Conservation (phyloP, 306 rosid genomes). For the Vigna unguiculata region DNA sequence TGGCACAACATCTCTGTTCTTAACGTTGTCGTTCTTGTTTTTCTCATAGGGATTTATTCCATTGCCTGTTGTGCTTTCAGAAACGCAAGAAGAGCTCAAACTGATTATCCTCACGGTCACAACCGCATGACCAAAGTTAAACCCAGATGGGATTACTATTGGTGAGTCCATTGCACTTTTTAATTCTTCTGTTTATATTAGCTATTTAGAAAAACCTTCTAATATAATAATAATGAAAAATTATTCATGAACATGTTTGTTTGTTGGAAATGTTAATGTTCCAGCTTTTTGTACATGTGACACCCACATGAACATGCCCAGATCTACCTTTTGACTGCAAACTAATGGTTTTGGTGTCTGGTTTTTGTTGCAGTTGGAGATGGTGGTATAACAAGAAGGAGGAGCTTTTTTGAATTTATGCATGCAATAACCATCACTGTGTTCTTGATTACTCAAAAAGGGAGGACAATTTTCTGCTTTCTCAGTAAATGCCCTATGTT, state of each 20-base stretch:
- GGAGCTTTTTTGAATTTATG: constrained; percentile 65
- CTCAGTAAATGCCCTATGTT: constrained; percentile 32
- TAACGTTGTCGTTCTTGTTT: constrained; percentile 60
- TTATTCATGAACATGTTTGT: not conserved
- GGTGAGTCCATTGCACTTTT: constrained; percentile 47
- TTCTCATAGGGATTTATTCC: constrained; percentile 74
- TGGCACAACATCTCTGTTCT: constrained; percentile 91
- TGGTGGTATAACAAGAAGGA: constrained; percentile 82
- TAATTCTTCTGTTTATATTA: too few relatives aligned
- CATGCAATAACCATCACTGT: not conserved
- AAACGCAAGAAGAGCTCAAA: constrained; percentile 67
- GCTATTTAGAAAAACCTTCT: too few relatives aligned
- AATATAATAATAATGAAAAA: too few relatives aligned
- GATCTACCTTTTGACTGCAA: constrained; percentile 31
- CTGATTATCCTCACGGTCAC: constrained; percentile 71
- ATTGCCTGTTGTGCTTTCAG: constrained; percentile 90
- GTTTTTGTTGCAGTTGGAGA: constrained; percentile 75
- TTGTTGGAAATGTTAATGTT: not conserved
- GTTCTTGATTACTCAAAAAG: constrained; percentile 46
- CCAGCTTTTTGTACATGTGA: not conserved
- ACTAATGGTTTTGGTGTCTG: constrained; percentile 15
- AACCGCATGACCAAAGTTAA: constrained; percentile 76
- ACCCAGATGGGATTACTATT: constrained; percentile 90
- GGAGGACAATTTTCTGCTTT: constrained; percentile 43
- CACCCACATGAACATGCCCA: not conserved